A percentile compares a stretch with the other conserved stretches of the same genome.
Evolutionary conservation across 1,284 basidiomycete species (phyloP).

Genomic region (Abortiporus biennis): DNA sequence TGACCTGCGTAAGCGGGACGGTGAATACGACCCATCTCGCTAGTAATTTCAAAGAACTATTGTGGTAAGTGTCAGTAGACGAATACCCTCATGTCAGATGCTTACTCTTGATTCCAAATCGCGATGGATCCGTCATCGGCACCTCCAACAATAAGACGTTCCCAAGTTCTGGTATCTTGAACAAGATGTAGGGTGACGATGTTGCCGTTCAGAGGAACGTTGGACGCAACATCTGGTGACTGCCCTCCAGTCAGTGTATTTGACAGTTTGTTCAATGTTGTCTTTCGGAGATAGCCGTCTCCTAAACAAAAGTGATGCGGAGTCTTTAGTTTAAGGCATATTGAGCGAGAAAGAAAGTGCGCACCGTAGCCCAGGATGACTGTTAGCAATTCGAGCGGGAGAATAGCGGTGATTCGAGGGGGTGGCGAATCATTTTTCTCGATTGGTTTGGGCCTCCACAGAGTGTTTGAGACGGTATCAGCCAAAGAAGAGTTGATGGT

Average conservation of each 20-base stretch:
- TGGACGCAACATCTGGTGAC: conserved; percentile 26
- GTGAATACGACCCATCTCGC: conserved; percentile 70
- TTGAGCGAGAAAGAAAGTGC: too few species aligned
- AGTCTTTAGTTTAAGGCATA: conserved; percentile 33
- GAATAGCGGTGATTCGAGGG: conserved; percentile 35
- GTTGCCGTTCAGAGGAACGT: conserved; percentile 38
- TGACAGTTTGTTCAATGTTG: too few species aligned
- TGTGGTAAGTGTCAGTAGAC: background rate
- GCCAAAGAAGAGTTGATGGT: background rate
- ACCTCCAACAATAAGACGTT: conserved; percentile 62
- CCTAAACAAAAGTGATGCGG: conserved; percentile 21
- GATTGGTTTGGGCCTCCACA: conserved; percentile 23
- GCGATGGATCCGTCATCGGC: conserved; percentile 70
- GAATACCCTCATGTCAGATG: conserved; percentile 5
- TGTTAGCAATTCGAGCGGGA: conserved; percentile 51
- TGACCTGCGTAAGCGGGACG: conserved; percentile 51
- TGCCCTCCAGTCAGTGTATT: background rate
- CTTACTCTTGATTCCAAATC: conserved; percentile 62
- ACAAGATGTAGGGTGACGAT: conserved; percentile 49
- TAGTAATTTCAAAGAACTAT: conserved; percentile 54
- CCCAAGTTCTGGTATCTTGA: conserved; percentile 47
- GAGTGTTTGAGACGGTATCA: conserved; percentile 5
- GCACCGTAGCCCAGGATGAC: conserved; percentile 60
- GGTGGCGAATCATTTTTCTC: conserved; percentile 7
- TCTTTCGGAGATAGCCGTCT: too few species aligned